Base-by-base conservation (phyloP, 2,329 filamentous ascomycete genomes). In the Teratosphaeriaceae sp. region DNA sequence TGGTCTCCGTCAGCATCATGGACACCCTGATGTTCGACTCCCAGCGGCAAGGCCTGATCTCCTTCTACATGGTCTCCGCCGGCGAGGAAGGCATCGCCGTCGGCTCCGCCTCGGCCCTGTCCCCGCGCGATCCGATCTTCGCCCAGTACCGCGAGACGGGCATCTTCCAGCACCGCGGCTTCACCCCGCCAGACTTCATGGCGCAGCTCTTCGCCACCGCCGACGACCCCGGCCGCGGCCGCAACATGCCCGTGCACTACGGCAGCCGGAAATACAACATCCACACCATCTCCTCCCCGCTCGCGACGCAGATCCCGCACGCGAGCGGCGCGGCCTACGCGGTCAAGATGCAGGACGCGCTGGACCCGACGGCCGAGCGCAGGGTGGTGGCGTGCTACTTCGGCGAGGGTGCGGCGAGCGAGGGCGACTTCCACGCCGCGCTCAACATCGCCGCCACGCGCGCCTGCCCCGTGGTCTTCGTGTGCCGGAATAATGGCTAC, bases 241-340 rank as follows among this genome's bases (percentile, higher is more conserved):
- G 90, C 49, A 97, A 95, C 58, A 98, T 98, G 92, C 92, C 92
- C 1, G 86, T 97, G 12, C 92, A 98, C 66, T 98, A 97, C 59
- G 89, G 89, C 36, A 88, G 84, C 63, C 79, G 75, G 44, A 81
- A 86, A 50, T 72, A 94, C 44, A 88, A 95, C 55, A 88, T 95
- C 58, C 86, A 94, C 64, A 89, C 88, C 4, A 85, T 95, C 39
- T 86, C 85, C 26, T 94, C 86, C 1, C 82, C 89, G 0, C 68
- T 95, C 13, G 88, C 87, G 16, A 95, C 88, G 0, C 88, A 95
- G 61, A 83, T 95, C 37, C 89, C 88, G 0, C 88, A 95, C 55
- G 88, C 88, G 0, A 78, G 85, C 0, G 89, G 88, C 3, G 87
- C 88, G 5, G 89, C 87, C 1, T 94, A 95, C 55, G 88, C 86